These are phyloP conservation scores for Spiromastix sp. DNA, from an alignment of 2,329 filamentous ascomycete genomes.

Conservation along the genomic window DNA sequence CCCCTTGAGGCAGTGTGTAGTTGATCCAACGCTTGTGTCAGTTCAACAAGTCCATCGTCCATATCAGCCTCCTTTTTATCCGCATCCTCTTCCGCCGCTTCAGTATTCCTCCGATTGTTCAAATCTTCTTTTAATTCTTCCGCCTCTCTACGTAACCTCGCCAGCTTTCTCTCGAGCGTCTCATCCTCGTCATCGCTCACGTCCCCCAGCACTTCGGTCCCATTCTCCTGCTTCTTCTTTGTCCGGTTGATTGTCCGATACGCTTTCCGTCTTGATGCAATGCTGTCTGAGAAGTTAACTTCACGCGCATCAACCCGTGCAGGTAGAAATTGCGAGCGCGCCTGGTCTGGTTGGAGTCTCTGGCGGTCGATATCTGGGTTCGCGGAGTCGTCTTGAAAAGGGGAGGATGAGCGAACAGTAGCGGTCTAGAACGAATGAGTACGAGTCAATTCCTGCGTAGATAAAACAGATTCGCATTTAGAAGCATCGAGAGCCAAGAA, in stretches of 20 bases:
- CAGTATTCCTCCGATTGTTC: slow-evolving; percentile 38
- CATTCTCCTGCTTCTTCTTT: slow-evolving; percentile 39
- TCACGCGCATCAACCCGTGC: slow-evolving; percentile 64
- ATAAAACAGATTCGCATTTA: neutral
- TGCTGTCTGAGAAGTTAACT: slow-evolving; percentile 82
- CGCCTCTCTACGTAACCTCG: slow-evolving; percentile 71
- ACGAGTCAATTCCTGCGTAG: neutral
- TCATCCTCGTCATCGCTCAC: slow-evolving; percentile 73
- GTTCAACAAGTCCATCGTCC: slow-evolving; percentile 52
- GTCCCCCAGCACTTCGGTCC: slow-evolving; percentile 56
- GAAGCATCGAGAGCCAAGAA: neutral
- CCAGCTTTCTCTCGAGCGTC: slow-evolving; percentile 65
- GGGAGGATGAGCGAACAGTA: slow-evolving; percentile 46
- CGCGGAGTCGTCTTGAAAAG: slow-evolving; percentile 46
- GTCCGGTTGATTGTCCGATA: slow-evolving; percentile 66
- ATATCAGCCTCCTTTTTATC: slow-evolving; percentile 36
- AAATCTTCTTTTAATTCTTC: slow-evolving; percentile 56
- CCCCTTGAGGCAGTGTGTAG: slow-evolving; percentile 35
- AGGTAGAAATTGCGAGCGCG: slow-evolving; percentile 68
- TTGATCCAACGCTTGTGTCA: slow-evolving; percentile 63
- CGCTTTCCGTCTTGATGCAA: slow-evolving; percentile 70
- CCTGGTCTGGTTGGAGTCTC: slow-evolving; percentile 65
- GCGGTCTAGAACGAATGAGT: slow-evolving; percentile 49
- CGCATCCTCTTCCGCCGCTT: slow-evolving; percentile 42
- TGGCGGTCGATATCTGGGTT: slow-evolving; percentile 62